Percentiles rank a stretch among this genome's conserved stretches.
phyloP scores from a whole-genome alignment of 73 alveolate genomes.

The Vitrella brassicaformis region DNA sequence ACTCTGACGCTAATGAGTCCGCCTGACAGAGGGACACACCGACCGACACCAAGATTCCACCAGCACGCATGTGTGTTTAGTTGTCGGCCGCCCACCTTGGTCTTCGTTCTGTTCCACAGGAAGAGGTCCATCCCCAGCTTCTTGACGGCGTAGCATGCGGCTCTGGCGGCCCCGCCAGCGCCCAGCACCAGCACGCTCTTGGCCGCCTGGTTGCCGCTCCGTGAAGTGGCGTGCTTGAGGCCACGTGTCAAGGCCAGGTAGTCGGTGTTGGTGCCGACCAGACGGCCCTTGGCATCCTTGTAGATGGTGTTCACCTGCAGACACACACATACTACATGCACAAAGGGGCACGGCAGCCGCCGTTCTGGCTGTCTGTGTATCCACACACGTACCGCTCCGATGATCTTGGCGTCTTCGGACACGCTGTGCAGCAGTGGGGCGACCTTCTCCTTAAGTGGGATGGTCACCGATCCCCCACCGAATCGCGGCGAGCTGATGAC shows the following conservation, averaged over 20 bases:
- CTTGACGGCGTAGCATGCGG: slow-evolving; percentile 31
- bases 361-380: too few species aligned
- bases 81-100: too few species aligned
- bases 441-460: slow-evolving; percentile 19
- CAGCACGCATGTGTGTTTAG: too few species aligned
- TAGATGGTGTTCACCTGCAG: background rate
- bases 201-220: background rate
- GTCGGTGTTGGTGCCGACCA: slow-evolving; percentile 20
- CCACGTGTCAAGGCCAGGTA: slow-evolving; percentile 17
- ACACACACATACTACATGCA: too few species aligned
- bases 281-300: slow-evolving; percentile 1
- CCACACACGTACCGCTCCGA: slow-evolving; percentile 12
- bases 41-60: too few species aligned
- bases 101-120: background rate
- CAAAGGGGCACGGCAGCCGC: too few species aligned
- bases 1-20: too few species aligned
- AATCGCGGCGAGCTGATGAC: background rate
- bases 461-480: slow-evolving; percentile 22
- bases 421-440: slow-evolving; percentile 1
- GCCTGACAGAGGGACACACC: too few species aligned
- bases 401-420: slow-evolving; percentile 6
- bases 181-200: slow-evolving; percentile 16
- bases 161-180: slow-evolving; percentile 38
- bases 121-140: background rate
- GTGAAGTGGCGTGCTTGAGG: too few species aligned